Conservation (phyloP, 75 land plant species). For the Selaginella tamariscina region DNA sequence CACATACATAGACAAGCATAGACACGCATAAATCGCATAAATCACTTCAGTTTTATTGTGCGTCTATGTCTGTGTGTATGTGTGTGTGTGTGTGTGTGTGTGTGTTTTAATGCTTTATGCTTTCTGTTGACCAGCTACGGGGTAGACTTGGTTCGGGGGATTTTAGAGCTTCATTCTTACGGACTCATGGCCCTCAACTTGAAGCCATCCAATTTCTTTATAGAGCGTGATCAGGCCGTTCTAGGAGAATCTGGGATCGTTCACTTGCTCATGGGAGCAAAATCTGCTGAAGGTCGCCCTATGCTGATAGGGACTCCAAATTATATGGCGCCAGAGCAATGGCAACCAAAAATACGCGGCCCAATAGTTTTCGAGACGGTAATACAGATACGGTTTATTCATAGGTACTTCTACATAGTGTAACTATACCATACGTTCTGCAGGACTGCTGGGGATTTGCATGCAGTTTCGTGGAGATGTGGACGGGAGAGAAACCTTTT, state of each 20-base stretch:
- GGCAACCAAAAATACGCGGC: slow-evolving; percentile 74
- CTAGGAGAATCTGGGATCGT: slow-evolving; percentile 84
- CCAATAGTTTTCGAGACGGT: slow-evolving; percentile 76
- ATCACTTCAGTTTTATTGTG: not conserved
- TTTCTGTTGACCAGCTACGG: slow-evolving; percentile 45
- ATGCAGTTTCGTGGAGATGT: slow-evolving; percentile 87
- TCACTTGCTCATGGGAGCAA: slow-evolving; percentile 38
- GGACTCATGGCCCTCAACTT: slow-evolving; percentile 74
- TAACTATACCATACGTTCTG: too few species aligned
- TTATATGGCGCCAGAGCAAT: slow-evolving; percentile 99
- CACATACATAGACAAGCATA: too few species aligned
- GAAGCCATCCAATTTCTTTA: slow-evolving; percentile 80
- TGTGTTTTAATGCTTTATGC: not conserved
- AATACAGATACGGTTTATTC: too few species aligned
- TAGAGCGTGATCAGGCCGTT: slow-evolving; percentile 55
- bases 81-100: too few species aligned
- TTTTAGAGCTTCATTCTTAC: slow-evolving; percentile 67
- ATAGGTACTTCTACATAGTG: too few species aligned
- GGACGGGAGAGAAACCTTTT: slow-evolving; percentile 80
- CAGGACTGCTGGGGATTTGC: slow-evolving; percentile 99
- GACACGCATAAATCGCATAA: too few species aligned
- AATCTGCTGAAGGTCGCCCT: slow-evolving; percentile 34
- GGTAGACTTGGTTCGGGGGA: slow-evolving; percentile 49
- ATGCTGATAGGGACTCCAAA: slow-evolving; percentile 78
- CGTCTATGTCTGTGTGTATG: not conserved